Base-by-base conservation (phyloP, 1,139 yeast species). In the Pichia sp. region DNA sequence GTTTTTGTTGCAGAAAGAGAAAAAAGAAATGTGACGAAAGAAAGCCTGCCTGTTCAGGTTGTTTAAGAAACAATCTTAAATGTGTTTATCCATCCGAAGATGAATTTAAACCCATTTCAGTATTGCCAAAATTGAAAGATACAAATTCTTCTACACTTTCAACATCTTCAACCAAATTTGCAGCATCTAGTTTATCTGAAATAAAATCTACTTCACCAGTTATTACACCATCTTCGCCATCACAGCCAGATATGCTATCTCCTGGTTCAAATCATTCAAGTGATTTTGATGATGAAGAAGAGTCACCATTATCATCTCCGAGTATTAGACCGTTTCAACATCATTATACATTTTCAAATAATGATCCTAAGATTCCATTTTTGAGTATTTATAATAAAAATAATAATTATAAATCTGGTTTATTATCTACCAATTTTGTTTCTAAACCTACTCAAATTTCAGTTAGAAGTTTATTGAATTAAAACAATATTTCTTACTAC, bases 1-100 rank as follows among this genome's bases (percentile, higher is more conserved):
- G 73, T 53, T 65, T 67, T 50, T 67, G 72, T 45, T 70, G 84
- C 60, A 75, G 81, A 54, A 69, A 70, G 39, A 65, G 83, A 49
- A 78, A 79, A 71, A 79, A 79, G 70, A 79, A 79, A 62, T 79
- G 84, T 62, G 76, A 78, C 60, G 83, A 79, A 60, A 58, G 54
- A 11, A 70, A 69, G 48, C 83, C 83, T 1, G 62, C 66, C 6
- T 79, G 84, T 58, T 68, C 74, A 1, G 80, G 76, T 39, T 77
- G 82, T 60, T 46, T 63, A 5, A 63, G 79, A 54, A 68, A 75
- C 51, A 67, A 67, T 48, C 68, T 75, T 45, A 68, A 72, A 31
- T 77, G 81, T 61, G 69, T 73, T 46, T 77, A 80, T 73, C 79
- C 80, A 18, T 49, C 60, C 9, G 51, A 52, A 5, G 57, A 56